Conservation (phyloP, 768 basidiomycete genomes). For the Mrakia gelida region DNA sequence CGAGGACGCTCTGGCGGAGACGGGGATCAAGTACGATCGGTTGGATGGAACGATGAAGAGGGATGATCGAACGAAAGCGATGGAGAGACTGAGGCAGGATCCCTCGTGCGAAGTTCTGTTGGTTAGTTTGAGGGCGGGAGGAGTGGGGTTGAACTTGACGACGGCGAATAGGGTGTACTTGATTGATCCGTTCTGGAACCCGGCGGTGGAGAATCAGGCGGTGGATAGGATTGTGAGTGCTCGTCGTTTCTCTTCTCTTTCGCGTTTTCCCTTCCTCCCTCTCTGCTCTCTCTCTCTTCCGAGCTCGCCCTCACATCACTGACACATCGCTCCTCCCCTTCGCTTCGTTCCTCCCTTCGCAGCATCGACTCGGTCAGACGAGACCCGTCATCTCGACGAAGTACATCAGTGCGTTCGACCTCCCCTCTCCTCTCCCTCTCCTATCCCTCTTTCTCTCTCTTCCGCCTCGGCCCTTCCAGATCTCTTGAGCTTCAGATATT, state of each 20-base stretch:
- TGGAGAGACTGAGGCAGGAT: constrained; percentile 87
- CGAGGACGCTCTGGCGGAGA: constrained; percentile 78
- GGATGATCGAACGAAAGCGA: constrained; percentile 82
- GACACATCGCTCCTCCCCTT: constrained; percentile 14
- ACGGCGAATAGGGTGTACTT: constrained; percentile 89
- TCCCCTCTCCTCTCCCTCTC: neutral
- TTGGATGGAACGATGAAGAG: constrained; percentile 98
- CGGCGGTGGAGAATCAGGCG: constrained; percentile 94
- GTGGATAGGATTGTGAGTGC: constrained; percentile 87
- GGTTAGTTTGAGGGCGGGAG: constrained; percentile 93
- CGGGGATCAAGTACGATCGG: constrained; percentile 80
- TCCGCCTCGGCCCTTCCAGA: too few species aligned
- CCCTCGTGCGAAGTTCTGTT: constrained; percentile 87
- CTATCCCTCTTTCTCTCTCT: neutral
- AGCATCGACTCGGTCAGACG: constrained; percentile 96
- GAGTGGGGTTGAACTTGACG: constrained; percentile 93
- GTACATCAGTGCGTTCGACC: constrained; percentile 67
- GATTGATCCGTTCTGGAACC: constrained; percentile 99
- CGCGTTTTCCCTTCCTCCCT: too few species aligned
- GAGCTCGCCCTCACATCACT: neutral
- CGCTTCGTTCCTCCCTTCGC: constrained; percentile 15
- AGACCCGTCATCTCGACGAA: constrained; percentile 86
- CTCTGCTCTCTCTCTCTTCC: neutral
- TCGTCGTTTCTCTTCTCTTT: too few species aligned
- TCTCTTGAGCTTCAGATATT: neutral